Percentiles rank a stretch among this genome's conserved stretches.
Conservation (phyloP, 2,329 filamentous ascomycete species). For the Metarhizium humberi region DNA sequence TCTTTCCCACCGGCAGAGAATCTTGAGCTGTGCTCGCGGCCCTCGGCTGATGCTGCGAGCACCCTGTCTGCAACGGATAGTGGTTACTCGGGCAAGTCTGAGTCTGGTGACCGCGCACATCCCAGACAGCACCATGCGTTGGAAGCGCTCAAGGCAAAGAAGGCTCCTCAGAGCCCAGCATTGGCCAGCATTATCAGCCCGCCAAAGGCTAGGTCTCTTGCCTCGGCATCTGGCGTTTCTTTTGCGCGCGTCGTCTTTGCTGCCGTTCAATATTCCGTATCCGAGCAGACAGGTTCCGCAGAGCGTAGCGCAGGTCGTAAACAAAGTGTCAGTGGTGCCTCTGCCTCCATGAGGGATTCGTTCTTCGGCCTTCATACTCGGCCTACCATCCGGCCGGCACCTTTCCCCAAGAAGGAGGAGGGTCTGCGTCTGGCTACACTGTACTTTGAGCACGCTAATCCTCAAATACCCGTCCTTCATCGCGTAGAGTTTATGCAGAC, state of each 20-base stretch:
- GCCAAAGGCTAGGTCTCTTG: conserved; percentile 71
- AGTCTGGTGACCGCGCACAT: conserved; percentile 17
- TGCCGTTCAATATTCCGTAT: conserved; percentile 68
- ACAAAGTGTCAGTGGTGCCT: conserved; percentile 24
- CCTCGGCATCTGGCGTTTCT: conserved; percentile 82
- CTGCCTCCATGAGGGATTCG: conserved; percentile 84
- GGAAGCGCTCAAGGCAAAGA: conserved; percentile 25
- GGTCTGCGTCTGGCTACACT: conserved; percentile 65
- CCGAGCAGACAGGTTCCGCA: conserved; percentile 44
- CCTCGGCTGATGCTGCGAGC: conserved; percentile 26
- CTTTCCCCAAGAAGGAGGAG: conserved; percentile 71
- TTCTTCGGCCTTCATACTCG: conserved; percentile 95
- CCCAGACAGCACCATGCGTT: conserved; percentile 19
- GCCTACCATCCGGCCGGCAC: conserved; percentile 74
- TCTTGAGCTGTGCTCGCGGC: conserved; percentile 55
- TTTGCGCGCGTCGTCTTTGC: conserved; percentile 93
- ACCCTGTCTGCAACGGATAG: conserved; percentile 23
- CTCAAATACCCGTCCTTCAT: conserved; percentile 89
- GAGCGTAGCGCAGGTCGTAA: conserved; percentile 17
- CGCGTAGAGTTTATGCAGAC: conserved; percentile 82
- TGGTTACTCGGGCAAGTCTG: conserved; percentile 23
- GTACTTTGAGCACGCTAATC: conserved; percentile 95
- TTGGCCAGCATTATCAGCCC: conserved; percentile 71
- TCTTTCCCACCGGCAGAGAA: conserved; percentile 61
- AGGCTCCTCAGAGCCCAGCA: conserved; percentile 21